Percentiles rank a stretch among this genome's conserved stretches.
Conservation (phyloP, 169 alveolate species). For the Eimeria nieschulzi region DNA sequence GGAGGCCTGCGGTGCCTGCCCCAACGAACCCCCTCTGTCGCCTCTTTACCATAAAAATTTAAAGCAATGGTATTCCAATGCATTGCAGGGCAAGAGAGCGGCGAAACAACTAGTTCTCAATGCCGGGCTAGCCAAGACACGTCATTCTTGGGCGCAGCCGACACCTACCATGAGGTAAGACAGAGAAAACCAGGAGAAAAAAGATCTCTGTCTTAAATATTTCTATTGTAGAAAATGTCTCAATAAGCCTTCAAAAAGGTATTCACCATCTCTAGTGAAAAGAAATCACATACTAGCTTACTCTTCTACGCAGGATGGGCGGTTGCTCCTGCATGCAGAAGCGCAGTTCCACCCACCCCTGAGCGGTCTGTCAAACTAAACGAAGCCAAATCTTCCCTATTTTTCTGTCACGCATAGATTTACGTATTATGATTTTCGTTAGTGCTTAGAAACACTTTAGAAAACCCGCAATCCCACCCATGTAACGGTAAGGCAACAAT, state of each 20-base stretch:
- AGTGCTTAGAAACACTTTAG: too few species aligned
- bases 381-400: too few species aligned
- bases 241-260: background rate
- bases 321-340: conserved; percentile 16
- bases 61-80: background rate
- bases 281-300: background rate
- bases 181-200: background rate
- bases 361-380: background rate
- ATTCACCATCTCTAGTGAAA: background rate
- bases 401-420: too few species aligned
- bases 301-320: conserved; percentile 8
- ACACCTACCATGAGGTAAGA: conserved; percentile 32
- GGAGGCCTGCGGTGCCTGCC: too few species aligned
- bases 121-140: conserved; percentile 62
- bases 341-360: conserved; percentile 23
- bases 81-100: background rate
- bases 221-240: background rate
- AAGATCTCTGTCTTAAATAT: background rate
- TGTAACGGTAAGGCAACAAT: too few species aligned
- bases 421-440: too few species aligned
- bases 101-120: conserved; percentile 26
- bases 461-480: too few species aligned
- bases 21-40: background rate
- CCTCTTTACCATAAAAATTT: conserved; percentile 34
- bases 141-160: conserved; percentile 65